Percentiles rank a stretch among this genome's conserved stretches.
Evolutionary conservation across 805 yeast species (phyloP).

Genomic region (Metschnikowia matae): DNA sequence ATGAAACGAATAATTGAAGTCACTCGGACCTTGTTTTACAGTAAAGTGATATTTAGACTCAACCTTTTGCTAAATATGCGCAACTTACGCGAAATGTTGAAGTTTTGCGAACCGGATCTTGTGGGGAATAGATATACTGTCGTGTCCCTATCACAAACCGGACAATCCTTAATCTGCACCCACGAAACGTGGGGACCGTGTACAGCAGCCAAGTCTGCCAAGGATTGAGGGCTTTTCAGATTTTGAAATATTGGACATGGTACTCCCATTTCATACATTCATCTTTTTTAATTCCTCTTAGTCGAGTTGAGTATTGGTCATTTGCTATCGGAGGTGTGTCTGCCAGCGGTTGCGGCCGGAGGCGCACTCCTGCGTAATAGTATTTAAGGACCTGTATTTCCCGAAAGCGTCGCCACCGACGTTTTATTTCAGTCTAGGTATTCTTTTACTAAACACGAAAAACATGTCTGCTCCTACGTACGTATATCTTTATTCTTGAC

Average conservation of each 20-base stretch:
- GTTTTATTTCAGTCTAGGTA: slow-evolving; percentile 5
- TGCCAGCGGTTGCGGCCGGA: slow-evolving; percentile 5
- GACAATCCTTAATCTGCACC: background rate
- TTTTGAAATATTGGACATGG: background rate
- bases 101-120: background rate
- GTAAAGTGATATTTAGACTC: background rate
- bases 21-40: background rate
- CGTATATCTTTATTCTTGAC: slow-evolving; percentile 17
- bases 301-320: background rate
- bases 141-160: slow-evolving; percentile 2
- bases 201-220: background rate
- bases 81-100: background rate
- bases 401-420: slow-evolving; percentile 9
- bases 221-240: background rate
- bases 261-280: background rate
- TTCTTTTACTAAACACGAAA: slow-evolving; percentile 1
- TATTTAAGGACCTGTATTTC: slow-evolving; percentile 12
- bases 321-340: slow-evolving; percentile 4
- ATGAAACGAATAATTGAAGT: too few species aligned
- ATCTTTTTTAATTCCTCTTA: background rate
- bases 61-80: background rate
- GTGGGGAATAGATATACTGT: background rate
- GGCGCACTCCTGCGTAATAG: slow-evolving; percentile 14
- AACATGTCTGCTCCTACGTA: slow-evolving; percentile 44
- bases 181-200: background rate